Evolutionary conservation across 2,329 filamentous ascomycete genomes (phyloP).

Genomic region (Akanthomyces dipterigenus): DNA sequence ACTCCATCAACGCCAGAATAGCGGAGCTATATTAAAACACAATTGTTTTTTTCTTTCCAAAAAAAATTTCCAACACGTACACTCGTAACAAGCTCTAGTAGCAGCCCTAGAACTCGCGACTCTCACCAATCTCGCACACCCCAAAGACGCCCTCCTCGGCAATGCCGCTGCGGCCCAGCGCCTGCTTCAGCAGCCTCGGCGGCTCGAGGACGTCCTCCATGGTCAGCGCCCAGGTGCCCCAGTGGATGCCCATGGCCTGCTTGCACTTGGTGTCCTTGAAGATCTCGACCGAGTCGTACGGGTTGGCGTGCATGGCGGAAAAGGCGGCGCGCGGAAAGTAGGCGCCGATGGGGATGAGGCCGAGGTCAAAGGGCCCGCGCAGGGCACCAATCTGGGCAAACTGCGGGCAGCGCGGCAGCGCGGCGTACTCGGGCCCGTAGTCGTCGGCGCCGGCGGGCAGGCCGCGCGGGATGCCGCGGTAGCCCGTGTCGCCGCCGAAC

Average conservation of each 20-base stretch:
- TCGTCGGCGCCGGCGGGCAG: conserved; percentile 59
- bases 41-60: too few relatives aligned
- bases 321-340: conserved; percentile 70
- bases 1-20: not conserved
- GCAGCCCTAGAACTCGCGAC: conserved; percentile 57
- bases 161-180: conserved; percentile 60
- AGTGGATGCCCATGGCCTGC: conserved; percentile 79
- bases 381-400: conserved; percentile 77
- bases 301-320: conserved; percentile 78
- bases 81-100: too few relatives aligned
- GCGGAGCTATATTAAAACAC: not conserved
- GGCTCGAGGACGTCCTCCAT: conserved; percentile 82
- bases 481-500: conserved; percentile 89
- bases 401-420: conserved; percentile 69
- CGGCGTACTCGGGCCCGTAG: conserved; percentile 58
- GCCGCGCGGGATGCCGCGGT: conserved; percentile 62
- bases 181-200: conserved; percentile 63
- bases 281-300: conserved; percentile 82
- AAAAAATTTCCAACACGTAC: too few relatives aligned
- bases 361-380: conserved; percentile 82
- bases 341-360: conserved; percentile 87
- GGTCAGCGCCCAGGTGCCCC: conserved; percentile 86
- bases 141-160: conserved; percentile 71
- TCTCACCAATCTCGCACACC: conserved; percentile 78
- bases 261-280: conserved; percentile 76